A percentile compares a stretch with the other conserved stretches of the same genome.
Evolutionary conservation across 148 eudicot species (phyloP).

Genomic region (Amaranthus hypochondriacus): DNA sequence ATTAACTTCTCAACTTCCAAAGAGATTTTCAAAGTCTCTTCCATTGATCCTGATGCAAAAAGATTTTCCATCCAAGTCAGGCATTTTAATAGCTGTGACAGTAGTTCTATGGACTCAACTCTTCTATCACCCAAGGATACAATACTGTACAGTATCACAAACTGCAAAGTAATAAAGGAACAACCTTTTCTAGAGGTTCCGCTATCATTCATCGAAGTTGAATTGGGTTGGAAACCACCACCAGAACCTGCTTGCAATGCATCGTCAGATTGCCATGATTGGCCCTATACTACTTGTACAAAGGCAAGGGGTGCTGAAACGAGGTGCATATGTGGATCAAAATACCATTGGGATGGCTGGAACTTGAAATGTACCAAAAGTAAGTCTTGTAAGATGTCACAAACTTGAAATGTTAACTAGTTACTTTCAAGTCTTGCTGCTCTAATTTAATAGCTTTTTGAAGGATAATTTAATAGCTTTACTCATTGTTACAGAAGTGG

Average conservation of each 20-base stretch:
- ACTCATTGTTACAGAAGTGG: too few species aligned
- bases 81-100: conserved; percentile 11
- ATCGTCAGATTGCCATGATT: conserved; percentile 17
- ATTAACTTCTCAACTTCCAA: conserved; percentile 5
- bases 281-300: conserved; percentile 24
- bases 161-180: conserved; percentile 6
- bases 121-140: neutral
- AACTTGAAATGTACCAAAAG: conserved; percentile 9
- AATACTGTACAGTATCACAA: neutral
- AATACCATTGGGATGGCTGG: conserved; percentile 7
- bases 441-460: too few species aligned
- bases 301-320: neutral
- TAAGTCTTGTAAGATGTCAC: neutral
- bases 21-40: conserved; percentile 7
- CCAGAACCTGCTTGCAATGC: conserved; percentile 13
- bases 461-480: too few species aligned
- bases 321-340: conserved; percentile 23
- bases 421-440: too few species aligned
- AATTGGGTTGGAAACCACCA: conserved; percentile 18
- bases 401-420: neutral
- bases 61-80: conserved; percentile 6
- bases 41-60: neutral
- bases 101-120: neutral
- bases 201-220: conserved; percentile 18
- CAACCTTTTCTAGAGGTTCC: neutral